Evolutionary conservation across 78 protist species (phyloP), one percentile per base, ranked within the genome.

Genomic region (Parvularia atlantis): DNA sequence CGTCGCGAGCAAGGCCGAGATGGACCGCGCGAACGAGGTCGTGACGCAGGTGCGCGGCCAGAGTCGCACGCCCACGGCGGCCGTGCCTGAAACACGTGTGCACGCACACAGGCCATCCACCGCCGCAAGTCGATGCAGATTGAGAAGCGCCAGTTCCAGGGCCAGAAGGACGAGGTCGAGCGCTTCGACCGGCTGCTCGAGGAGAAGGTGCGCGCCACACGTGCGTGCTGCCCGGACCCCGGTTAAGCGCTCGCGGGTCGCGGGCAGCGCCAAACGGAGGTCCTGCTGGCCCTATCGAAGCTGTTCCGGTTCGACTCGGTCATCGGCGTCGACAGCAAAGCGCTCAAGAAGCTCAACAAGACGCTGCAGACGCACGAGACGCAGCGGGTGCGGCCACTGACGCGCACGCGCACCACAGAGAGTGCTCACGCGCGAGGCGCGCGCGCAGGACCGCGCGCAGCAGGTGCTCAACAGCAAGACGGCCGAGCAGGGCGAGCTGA

Each of bases 101-200:
- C 48, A 43, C 48, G 10, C 48, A 43, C 48, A 43, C 48, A 43
- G 22, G 10, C 48, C n/a, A n/a, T n/a, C n/a, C n/a, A n/a, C n/a
- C n/a, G 68, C 63, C 56, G 59, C 41, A 63, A 64, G 66, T 73
- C 85, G 3, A 57, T 89, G 22, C 44, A n/a, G 14, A 30, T 60
- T 22, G 98, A 91, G 78, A 69, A 80, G 66, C 66, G 79, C 30
- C 85, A 83, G 75, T 73, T 68, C 75, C 66, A 81, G 24, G 75
- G 64, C 48, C 93, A 89, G 58, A 81, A 83, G 73, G 69, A 79
- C n/a, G 95, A 91, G 82, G 97, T 92, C 0, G 84, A 87, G 48
- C 28, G 30, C 63, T 92, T 30, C 77, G 9, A 35, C 69, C 11
- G 0, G 50, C 73, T 83, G 41, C 17, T 24, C 33, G 75, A 63